Percentiles rank a stretch among this genome's conserved stretches.
phyloP scores from a whole-genome alignment of 1,284 basidiomycete genomes.

The Neotropicomus parvogracilis region DNA sequence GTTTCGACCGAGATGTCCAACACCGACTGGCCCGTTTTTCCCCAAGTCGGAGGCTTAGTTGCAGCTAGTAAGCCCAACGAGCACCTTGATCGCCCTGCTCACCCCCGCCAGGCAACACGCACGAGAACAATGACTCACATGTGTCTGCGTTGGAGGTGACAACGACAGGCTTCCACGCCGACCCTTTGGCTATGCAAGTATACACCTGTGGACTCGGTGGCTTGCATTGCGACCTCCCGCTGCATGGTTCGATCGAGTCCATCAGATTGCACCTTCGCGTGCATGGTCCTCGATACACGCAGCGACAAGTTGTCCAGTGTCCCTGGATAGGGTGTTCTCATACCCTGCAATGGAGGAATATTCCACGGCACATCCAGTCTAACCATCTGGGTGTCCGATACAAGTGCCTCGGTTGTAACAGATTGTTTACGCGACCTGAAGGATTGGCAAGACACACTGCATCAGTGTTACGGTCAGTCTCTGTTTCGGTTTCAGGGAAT shows the following conservation, averaged over 20 bases:
- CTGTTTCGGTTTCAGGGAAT: background rate
- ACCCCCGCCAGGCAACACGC: background rate
- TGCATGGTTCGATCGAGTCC: constrained; percentile 9
- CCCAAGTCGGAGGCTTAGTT: background rate
- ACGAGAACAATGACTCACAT: background rate
- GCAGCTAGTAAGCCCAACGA: background rate
- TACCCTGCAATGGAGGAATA: constrained; percentile 6
- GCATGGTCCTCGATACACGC: constrained; percentile 8
- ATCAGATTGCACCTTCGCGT: constrained; percentile 8
- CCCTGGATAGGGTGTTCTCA: constrained; percentile 10
- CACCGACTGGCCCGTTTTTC: background rate
- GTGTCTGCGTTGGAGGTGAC: background rate
- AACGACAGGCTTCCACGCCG: background rate
- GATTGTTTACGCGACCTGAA: background rate
- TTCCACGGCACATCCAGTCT: constrained; percentile 12
- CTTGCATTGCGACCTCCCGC: constrained; percentile 1
- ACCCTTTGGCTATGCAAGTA: background rate
- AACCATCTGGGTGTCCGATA: background rate
- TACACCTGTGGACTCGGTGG: background rate
- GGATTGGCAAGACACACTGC: background rate
- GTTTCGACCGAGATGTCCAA: background rate
- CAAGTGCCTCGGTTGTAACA: background rate
- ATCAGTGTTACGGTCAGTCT: background rate
- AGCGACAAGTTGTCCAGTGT: constrained; percentile 2
- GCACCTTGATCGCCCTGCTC: background rate